Evolutionary conservation across 371 early-diverging fungal genomes (phyloP).

Genomic region (Actinomortierella wolfii): DNA sequence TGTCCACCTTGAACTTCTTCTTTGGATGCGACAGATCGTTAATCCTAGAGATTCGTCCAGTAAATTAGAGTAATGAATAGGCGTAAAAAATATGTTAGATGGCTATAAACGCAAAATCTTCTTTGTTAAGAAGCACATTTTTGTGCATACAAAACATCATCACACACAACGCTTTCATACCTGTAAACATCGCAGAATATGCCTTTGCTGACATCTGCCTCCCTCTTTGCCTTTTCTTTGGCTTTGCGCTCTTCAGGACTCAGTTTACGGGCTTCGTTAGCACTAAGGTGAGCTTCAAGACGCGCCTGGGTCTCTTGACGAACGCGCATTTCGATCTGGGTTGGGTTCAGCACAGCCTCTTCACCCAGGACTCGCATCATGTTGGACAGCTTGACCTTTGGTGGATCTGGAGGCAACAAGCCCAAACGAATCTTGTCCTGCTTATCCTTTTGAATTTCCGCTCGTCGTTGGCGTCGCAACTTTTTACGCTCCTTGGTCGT

Average conservation of each 20-base stretch:
- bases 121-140: background rate
- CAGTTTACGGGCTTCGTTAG: conserved; percentile 82
- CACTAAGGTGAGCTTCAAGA: conserved; percentile 78
- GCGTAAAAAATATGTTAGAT: background rate
- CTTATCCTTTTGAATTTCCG: conserved; percentile 88
- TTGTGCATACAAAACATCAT: background rate
- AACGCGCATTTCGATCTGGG: conserved; percentile 88
- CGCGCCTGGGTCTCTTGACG: conserved; percentile 85
- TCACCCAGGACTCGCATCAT: conserved; percentile 92
- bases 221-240: conserved; percentile 74
- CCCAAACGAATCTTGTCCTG: conserved; percentile 95
- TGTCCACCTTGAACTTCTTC: conserved; percentile 86
- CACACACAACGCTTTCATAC: too few species aligned
- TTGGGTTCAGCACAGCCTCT: conserved; percentile 93
- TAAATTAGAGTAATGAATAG: background rate
- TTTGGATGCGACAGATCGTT: conserved; percentile 77
- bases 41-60: conserved; percentile 55
- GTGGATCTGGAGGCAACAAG: conserved; percentile 89
- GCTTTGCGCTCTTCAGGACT: conserved; percentile 85
- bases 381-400: conserved; percentile 91
- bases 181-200: conserved; percentile 84
- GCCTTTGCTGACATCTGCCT: conserved; percentile 69
- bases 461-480: conserved; percentile 85
- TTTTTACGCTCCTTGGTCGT: conserved; percentile 94
- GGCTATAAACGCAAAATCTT: background rate